phyloP scores from a whole-genome alignment of 352 stramenopile genomes.

The Peronospora destructor region DNA sequence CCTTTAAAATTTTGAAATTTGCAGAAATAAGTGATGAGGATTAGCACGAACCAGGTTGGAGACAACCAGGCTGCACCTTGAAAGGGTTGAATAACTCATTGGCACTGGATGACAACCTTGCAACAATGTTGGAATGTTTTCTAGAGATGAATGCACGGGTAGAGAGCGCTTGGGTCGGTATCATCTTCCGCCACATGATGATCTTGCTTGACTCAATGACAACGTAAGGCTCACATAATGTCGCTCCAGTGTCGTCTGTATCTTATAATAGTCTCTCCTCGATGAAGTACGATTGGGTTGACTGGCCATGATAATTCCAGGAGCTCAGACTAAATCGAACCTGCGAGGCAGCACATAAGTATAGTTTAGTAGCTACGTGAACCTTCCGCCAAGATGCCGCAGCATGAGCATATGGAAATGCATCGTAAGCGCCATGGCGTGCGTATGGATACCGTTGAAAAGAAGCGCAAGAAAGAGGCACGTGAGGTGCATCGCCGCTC shows the following conservation, averaged over 20 bases:
- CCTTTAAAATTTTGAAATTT: not conserved
- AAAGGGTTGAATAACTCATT: conserved; percentile 40
- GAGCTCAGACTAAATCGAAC: conserved; percentile 12
- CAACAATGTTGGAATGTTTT: conserved; percentile 20
- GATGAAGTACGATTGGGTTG: conserved; percentile 22
- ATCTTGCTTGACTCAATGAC: not conserved
- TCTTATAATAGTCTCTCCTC: not conserved
- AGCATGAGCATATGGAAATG: conserved; percentile 99
- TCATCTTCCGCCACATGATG: conserved; percentile 19
- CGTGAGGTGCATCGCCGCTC: conserved; percentile 95
- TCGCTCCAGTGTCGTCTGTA: conserved; percentile 7
- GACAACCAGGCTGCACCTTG: conserved; percentile 33
- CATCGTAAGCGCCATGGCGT: conserved; percentile 98
- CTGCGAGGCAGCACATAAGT: conserved; percentile 3
- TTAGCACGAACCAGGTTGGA: conserved; percentile 40
- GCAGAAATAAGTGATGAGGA: not conserved
- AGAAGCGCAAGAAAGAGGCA: conserved; percentile 97
- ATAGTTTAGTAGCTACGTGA: not conserved
- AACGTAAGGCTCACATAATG: not conserved
- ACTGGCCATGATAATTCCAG: conserved; percentile 18
- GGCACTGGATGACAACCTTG: conserved; percentile 20
- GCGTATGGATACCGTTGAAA: conserved; percentile 94
- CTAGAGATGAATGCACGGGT: conserved; percentile 4
- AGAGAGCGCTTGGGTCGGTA: conserved; percentile 4
- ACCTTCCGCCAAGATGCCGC: conserved; percentile 81